Evolutionary conservation across 2,329 filamentous ascomycete species (phyloP).

Genomic region (Alternaria arbusti): DNA sequence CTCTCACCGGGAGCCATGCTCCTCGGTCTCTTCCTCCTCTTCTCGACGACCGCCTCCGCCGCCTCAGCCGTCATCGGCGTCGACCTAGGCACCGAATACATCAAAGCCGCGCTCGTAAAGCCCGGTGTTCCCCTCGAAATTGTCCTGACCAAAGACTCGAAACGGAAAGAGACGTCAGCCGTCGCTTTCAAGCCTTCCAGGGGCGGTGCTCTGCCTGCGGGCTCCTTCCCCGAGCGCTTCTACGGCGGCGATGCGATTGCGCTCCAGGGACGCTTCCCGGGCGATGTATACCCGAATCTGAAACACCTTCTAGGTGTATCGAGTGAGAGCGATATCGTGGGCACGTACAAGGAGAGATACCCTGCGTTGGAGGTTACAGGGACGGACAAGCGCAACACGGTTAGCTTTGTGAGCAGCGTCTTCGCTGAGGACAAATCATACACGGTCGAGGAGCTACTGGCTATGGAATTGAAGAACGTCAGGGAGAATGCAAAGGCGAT

Average conservation of each 20-base stretch:
- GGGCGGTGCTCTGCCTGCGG: conserved; percentile 62
- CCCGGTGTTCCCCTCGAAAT: conserved; percentile 97
- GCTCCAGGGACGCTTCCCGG: conserved; percentile 83
- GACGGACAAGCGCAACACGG: conserved; percentile 65
- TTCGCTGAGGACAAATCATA: conserved; percentile 68
- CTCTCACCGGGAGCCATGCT: conserved; percentile 56
- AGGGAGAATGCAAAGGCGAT: conserved; percentile 84
- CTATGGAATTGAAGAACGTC: conserved; percentile 94
- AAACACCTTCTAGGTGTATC: conserved; percentile 86
- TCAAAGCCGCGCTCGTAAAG: conserved; percentile 95
- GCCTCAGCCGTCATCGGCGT: conserved; percentile 85
- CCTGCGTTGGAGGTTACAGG: conserved; percentile 76
- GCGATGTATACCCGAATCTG: conserved; percentile 93
- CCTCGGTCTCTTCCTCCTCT: conserved; percentile 61
- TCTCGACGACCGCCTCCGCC: conserved; percentile 64
- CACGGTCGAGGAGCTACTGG: conserved; percentile 89
- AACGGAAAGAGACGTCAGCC: conserved; percentile 90
- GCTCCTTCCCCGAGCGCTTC: conserved; percentile 79
- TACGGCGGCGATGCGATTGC: conserved; percentile 94
- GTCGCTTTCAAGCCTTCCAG: conserved; percentile 91
- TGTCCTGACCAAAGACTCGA: conserved; percentile 95
- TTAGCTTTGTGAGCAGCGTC: conserved; percentile 80
- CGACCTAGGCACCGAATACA: conserved; percentile 94
- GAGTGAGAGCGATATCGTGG: conserved; percentile 62
- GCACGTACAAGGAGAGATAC: conserved; percentile 76